Percentiles rank a stretch among this genome's conserved stretches.
These are phyloP conservation scores for Nitzschia sp. DNA, from an alignment of 108 stramenopile species.

Conservation along the genomic window DNA sequence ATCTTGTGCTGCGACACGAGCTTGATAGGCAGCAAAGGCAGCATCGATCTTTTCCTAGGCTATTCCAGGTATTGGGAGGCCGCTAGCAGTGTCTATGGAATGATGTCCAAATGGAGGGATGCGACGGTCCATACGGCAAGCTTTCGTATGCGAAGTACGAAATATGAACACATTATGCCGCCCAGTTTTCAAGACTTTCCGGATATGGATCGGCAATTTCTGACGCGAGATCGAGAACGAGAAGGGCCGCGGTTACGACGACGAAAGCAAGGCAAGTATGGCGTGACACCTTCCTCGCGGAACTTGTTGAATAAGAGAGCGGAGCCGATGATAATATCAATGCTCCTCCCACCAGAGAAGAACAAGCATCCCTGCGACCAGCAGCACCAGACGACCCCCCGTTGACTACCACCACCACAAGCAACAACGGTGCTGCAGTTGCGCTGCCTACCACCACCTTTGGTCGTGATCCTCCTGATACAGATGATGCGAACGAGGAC, in stretches of 20 bases:
- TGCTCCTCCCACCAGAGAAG: neutral
- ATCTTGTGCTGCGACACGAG: conserved; percentile 17
- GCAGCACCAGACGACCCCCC: neutral
- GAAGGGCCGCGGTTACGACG: no score
- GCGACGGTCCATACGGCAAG: conserved; percentile 45
- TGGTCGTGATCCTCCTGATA: neutral
- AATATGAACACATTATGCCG: conserved; percentile 57
- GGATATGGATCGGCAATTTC: conserved; percentile 50
- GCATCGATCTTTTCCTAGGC: conserved; percentile 24
- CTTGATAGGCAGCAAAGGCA: conserved; percentile 9
- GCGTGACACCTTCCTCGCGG: neutral
- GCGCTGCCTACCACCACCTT: neutral
- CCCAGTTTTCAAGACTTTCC: conserved; percentile 66
- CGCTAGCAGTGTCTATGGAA: conserved; percentile 37
- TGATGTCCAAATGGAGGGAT: conserved; percentile 83
- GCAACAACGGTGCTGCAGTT: neutral
- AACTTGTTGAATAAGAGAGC: neutral
- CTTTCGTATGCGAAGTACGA: conserved; percentile 71
- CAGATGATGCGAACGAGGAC: no score
- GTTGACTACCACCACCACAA: no score
- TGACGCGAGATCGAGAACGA: conserved; percentile 71
- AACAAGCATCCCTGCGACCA: neutral
- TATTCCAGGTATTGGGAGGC: conserved; percentile 82
- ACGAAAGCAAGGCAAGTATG: neutral
- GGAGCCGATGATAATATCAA: neutral